These are phyloP conservation scores for Fragaria nilgerrensis DNA, from an alignment of 306 rosid genomes.

Conservation along the genomic window DNA sequence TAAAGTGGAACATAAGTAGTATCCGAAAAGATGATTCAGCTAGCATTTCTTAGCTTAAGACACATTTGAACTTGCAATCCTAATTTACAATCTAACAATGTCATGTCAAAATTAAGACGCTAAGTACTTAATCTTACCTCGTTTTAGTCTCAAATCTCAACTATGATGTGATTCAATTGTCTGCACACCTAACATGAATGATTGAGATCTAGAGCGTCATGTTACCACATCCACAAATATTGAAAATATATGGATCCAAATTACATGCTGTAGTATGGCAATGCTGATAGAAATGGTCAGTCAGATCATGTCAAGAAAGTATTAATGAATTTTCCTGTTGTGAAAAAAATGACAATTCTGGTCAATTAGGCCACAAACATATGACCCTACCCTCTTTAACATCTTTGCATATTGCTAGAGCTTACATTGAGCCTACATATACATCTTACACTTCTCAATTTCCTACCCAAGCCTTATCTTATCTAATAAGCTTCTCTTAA, in stretches of 20 bases:
- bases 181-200: background rate
- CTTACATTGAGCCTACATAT: slow-evolving; percentile 56
- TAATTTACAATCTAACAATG: background rate
- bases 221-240: slow-evolving; percentile 16
- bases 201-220: slow-evolving; percentile 3
- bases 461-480: slow-evolving; percentile 24
- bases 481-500: slow-evolving; percentile 26
- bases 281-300: background rate
- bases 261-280: background rate
- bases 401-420: slow-evolving; percentile 33
- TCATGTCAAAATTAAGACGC: background rate
- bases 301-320: background rate
- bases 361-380: slow-evolving; percentile 37
- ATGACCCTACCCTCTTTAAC: slow-evolving; percentile 61
- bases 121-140: background rate
- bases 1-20: too few species aligned
- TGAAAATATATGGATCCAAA: background rate
- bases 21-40: too few species aligned
- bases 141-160: background rate
- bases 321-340: background rate
- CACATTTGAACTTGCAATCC: background rate
- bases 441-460: slow-evolving; percentile 27
- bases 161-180: slow-evolving; percentile 14
- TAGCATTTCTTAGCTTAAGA: too few species aligned
- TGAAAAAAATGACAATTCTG: slow-evolving; percentile 18